Evolutionary conservation across 2,329 filamentous ascomycete genomes (phyloP).

Genomic region (Volutella citrinella): DNA sequence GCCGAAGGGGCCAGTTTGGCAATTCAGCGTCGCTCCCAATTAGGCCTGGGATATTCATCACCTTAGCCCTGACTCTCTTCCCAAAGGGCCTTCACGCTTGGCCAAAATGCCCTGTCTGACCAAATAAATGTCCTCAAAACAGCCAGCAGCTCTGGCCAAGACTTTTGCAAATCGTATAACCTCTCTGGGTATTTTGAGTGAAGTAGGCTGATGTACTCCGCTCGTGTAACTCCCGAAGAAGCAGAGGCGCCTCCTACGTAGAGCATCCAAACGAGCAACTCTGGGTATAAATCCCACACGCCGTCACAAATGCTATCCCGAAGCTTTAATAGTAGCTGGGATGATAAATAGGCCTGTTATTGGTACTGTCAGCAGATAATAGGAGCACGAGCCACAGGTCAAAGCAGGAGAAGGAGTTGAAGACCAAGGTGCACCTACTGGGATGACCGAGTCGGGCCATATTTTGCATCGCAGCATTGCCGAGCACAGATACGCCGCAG

Average conservation of each 20-base stretch:
- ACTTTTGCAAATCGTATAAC: constrained; percentile 17
- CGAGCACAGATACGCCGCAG: constrained; percentile 41
- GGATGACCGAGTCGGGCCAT: constrained; percentile 37
- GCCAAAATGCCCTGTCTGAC: constrained; percentile 35
- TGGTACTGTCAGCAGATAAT: neutral
- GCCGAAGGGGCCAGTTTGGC: no score
- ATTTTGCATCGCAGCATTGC: constrained; percentile 38
- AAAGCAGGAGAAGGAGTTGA: constrained; percentile 7
- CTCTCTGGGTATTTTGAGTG: constrained; percentile 12
- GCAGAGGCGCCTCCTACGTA: constrained; percentile 38
- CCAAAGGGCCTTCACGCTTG: constrained; percentile 31
- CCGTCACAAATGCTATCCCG: constrained; percentile 25
- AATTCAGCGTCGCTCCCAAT: no score
- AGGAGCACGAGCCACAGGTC: neutral
- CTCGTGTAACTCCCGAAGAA: constrained; percentile 24
- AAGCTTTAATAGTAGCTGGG: constrained; percentile 30
- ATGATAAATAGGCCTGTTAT: constrained; percentile 27
- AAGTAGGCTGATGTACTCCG: constrained; percentile 25
- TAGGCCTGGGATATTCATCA: no score
- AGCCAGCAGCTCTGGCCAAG: constrained; percentile 29
- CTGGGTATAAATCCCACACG: constrained; percentile 29
- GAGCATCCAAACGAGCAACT: constrained; percentile 35
- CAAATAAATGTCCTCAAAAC: constrained; percentile 36
- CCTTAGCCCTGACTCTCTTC: no score
- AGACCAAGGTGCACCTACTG: constrained; percentile 25